Conservation (phyloP, 768 basidiomycete species). For the Boletellus ananas region DNA sequence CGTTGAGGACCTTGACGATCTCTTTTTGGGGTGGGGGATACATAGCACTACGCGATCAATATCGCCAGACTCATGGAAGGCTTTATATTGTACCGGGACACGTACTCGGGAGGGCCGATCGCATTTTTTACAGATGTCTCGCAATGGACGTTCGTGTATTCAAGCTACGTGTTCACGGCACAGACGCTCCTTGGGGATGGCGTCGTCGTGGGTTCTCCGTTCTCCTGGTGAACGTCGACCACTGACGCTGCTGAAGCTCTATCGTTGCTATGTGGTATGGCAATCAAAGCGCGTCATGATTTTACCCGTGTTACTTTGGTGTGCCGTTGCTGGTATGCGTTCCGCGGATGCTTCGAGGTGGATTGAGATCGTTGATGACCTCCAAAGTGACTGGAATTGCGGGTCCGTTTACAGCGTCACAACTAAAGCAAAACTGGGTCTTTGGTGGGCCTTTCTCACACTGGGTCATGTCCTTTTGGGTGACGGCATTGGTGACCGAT, state of each 20-base stretch:
- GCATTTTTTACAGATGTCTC: conserved; percentile 25
- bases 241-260: conserved; percentile 17
- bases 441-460: conserved; percentile 24
- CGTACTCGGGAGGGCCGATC: conserved; percentile 16
- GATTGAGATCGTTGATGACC: not conserved
- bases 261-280: conserved; percentile 33
- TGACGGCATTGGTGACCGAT: conserved; percentile 32
- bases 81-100: conserved; percentile 19
- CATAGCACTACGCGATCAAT: conserved; percentile 26
- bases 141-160: conserved; percentile 28
- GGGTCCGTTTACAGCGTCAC: conserved; percentile 16
- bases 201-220: conserved; percentile 22
- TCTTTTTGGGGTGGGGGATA: not conserved
- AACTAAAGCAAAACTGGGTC: conserved; percentile 11
- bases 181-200: conserved; percentile 31
- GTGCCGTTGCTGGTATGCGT: conserved; percentile 21
- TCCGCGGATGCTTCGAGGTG: not conserved
- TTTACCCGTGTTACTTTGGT: conserved; percentile 30
- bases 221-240: not conserved
- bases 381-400: conserved; percentile 18
- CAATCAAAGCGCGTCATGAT: conserved; percentile 25
- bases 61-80: conserved; percentile 26
- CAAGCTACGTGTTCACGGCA: conserved; percentile 20
- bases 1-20: conserved; percentile 16
- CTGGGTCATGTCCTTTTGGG: conserved; percentile 37